Base-by-base conservation (phyloP, 2,329 filamentous ascomycete genomes). In the Metarhizium guizhouense region DNA sequence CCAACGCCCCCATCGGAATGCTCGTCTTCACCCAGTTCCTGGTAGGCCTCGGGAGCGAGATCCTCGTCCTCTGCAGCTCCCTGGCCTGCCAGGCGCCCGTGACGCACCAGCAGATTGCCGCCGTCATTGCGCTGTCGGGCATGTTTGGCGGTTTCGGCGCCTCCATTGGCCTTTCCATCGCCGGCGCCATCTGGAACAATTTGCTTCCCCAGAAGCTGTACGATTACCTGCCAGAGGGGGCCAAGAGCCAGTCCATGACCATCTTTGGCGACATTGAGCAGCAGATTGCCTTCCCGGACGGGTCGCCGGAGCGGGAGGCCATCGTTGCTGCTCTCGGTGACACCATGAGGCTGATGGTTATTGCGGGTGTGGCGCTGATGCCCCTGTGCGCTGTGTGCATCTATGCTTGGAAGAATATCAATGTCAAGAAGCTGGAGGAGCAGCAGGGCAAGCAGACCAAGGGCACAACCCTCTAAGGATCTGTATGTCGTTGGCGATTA, bases 131-230 rank as follows among this genome's bases (percentile, higher is more conserved):
- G 2, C 72, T 86, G 56, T 78, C 80, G 62, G 72, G 80, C 18
- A 75, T 85, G 8, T 79, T 82, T 34, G 79, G 82, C 57, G 77
- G 77, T 53, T 76, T 85, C 61, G 82, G 82, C 52, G 76, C 78
- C 29, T 76, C 80, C 2, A 74, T 83, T 4, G 81, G 81, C 10
- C 72, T 74, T 8, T 79, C 81, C 38, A 76, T 86, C 57, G 80
- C 82, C 1, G 81, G 80, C 2, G 80, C 80, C 8, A 76, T 87
- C 56, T 86, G 83, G 83, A 81, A 78, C 8, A 79, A 79, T 63
- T 68, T 76, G 18, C 69, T 82, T 48, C 75, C 75, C 5, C 60
- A 55, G 11, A 70, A 72, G 47, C 68, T 81, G 6, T 58, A 67
- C 56, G 63, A 67, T 20, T 65, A 67, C 16, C 70, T 81, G 0